Percentiles rank a stretch among this genome's conserved stretches.
phyloP scores from a whole-genome alignment of 768 basidiomycete species.

The Gymnopilus junonius region DNA sequence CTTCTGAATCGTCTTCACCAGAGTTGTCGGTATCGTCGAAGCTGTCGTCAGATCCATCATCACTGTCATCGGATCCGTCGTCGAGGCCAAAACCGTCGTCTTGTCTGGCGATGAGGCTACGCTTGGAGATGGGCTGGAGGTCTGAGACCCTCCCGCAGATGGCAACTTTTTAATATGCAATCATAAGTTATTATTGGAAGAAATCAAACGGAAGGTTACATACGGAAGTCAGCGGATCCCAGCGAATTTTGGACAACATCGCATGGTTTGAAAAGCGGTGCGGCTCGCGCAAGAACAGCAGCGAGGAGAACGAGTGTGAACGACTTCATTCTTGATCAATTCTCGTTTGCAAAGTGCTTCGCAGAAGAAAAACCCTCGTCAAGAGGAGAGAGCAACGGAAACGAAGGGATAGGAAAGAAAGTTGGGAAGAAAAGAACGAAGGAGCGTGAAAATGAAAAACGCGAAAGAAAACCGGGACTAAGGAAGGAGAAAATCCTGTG shows the following conservation, averaged over 20 bases:
- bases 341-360: background rate
- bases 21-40: slow-evolving; percentile 9
- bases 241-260: slow-evolving; percentile 4
- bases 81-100: slow-evolving; percentile 21
- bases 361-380: slow-evolving; percentile 19
- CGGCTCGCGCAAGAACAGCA: slow-evolving; percentile 19
- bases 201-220: background rate
- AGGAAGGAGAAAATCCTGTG: background rate
- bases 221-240: slow-evolving; percentile 8
- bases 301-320: slow-evolving; percentile 21
- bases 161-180: background rate
- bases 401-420: slow-evolving; percentile 10
- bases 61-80: background rate
- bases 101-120: slow-evolving; percentile 22
- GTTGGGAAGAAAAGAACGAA: slow-evolving; percentile 11
- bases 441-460: slow-evolving; percentile 18
- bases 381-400: slow-evolving; percentile 19
- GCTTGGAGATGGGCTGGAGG: slow-evolving; percentile 14
- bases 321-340: slow-evolving; percentile 14
- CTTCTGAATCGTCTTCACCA: slow-evolving; percentile 9
- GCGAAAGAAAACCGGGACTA: slow-evolving; percentile 8
- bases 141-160: slow-evolving; percentile 12
- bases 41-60: slow-evolving; percentile 2
- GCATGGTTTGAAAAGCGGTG: slow-evolving; percentile 15
- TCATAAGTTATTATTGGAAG: background rate